These are phyloP conservation scores for Eragrostis curvula DNA, from an alignment of 176 grass and related monocot genomes.

Conservation along the genomic window DNA sequence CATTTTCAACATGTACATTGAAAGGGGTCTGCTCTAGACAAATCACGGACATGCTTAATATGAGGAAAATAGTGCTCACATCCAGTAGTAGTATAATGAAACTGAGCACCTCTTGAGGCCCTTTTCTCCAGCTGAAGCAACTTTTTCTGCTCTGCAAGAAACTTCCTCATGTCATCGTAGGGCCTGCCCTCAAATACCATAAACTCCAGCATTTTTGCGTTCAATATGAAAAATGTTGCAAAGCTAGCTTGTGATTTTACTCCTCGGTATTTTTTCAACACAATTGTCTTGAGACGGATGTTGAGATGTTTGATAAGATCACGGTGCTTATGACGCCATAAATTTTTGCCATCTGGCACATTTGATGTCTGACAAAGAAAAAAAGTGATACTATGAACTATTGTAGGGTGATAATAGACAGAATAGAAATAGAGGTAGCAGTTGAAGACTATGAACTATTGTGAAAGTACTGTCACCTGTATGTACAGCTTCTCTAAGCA, in stretches of 20 bases:
- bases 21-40: slow-evolving; percentile 1
- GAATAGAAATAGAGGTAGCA: not conserved
- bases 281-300: not conserved
- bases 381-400: no score
- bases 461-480: not conserved
- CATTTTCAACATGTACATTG: no score
- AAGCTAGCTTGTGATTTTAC: not conserved
- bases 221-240: no score
- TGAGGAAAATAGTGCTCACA: not conserved
- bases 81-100: not conserved
- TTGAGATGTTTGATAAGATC: not conserved
- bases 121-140: slow-evolving; percentile 6
- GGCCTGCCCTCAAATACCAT: no score
- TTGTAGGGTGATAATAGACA: no score
- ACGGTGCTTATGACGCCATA: not conserved
- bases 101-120: slow-evolving; percentile 5
- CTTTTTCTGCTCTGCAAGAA: not conserved
- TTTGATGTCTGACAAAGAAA: not conserved
- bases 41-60: slow-evolving; percentile 6
- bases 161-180: no score
- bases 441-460: not conserved
- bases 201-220: no score
- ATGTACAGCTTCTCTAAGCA: not conserved
- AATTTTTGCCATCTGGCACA: no score
- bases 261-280: not conserved